Percentiles rank a stretch among this genome's conserved stretches.
Conservation (phyloP, 2,329 filamentous ascomycete genomes). For the Colletotrichum eleusines region DNA sequence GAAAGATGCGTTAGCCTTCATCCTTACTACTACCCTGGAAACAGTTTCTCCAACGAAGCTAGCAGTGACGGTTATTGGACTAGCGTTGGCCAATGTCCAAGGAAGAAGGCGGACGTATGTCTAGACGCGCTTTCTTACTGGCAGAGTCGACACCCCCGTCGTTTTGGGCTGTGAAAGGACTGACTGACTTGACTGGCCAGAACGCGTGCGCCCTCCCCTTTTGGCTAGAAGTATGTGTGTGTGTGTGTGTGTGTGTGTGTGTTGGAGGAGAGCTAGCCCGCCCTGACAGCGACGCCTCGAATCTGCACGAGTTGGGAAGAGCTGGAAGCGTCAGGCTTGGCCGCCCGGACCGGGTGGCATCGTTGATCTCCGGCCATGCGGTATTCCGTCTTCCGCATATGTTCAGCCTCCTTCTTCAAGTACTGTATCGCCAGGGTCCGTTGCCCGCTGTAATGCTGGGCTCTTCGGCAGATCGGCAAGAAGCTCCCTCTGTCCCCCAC, state of each 20-base stretch:
- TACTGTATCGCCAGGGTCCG: neutral
- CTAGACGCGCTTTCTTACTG: neutral
- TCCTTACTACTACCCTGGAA: neutral
- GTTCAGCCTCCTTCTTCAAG: neutral
- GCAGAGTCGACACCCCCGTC: neutral
- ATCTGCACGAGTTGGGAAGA: neutral
- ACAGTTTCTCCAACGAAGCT: neutral
- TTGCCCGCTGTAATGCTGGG: neutral
- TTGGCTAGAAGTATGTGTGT: neutral
- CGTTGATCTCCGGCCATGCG: neutral
- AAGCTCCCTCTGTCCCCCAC: neutral
- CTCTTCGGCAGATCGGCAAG: neutral
- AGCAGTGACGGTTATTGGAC: neutral
- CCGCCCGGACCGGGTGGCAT: neutral
- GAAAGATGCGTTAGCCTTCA: neutral
- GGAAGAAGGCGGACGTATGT: neutral
- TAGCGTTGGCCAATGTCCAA: neutral
- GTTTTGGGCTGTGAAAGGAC: neutral
- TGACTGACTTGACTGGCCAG: too few relatives aligned
- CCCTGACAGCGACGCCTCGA: neutral
- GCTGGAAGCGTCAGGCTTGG: slow-evolving; percentile 15
- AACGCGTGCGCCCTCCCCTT: slow-evolving; percentile 15
- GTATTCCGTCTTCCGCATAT: neutral
- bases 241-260: slow-evolving; percentile 1
- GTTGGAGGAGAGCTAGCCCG: neutral